These are phyloP conservation scores for Fusarium papillatum DNA, from an alignment of 2,329 filamentous ascomycete species.

Conservation along the genomic window DNA sequence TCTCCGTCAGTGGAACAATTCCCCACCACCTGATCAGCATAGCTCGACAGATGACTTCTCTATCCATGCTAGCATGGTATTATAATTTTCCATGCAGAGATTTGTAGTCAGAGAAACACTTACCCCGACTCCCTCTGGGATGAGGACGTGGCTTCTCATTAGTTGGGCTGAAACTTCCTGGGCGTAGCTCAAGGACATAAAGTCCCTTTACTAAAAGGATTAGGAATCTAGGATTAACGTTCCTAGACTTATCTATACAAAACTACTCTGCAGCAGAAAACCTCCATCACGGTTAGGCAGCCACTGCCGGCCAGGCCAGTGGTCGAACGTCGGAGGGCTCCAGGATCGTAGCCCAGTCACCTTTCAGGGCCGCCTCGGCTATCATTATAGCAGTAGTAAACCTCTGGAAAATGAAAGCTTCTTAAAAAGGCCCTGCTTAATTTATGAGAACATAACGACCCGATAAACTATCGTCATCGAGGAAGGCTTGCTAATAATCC, in stretches of 20 bases:
- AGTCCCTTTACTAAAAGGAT: background rate
- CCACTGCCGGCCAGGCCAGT: too few relatives aligned
- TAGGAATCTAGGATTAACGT: background rate
- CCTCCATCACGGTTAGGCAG: background rate
- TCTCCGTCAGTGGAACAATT: constrained; percentile 4
- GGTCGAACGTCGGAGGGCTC: background rate
- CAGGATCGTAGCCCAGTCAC: background rate
- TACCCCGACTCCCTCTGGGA: background rate
- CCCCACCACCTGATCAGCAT: background rate
- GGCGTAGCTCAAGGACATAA: background rate
- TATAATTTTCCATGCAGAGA: background rate
- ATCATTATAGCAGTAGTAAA: background rate
- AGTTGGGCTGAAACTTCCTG: background rate
- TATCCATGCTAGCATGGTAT: background rate
- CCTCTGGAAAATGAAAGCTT: background rate
- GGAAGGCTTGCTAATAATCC: background rate
- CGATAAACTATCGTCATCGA: background rate
- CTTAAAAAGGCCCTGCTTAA: too few relatives aligned
- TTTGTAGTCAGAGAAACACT: background rate
- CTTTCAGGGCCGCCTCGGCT: background rate
- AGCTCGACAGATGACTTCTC: constrained; percentile 2
- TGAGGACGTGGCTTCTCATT: background rate
- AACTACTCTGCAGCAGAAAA: background rate
- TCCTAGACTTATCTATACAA: background rate
- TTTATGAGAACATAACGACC: background rate